Percentiles rank a stretch among this genome's conserved stretches.
Evolutionary conservation across 345 rosid species (phyloP).

Genomic region (Brassica nigra): DNA sequence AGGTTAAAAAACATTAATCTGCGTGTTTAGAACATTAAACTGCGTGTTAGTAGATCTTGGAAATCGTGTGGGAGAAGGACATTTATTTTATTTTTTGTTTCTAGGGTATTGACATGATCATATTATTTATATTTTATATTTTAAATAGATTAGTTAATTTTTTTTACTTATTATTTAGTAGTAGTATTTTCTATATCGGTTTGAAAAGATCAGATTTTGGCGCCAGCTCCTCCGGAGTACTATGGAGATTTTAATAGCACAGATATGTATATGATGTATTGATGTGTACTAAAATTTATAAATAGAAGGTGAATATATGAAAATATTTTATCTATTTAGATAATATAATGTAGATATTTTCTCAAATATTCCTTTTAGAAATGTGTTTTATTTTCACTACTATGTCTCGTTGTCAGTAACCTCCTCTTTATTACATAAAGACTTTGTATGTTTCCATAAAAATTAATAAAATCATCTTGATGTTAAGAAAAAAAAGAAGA

Average conservation of each 20-base stretch:
- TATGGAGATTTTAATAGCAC: constrained; percentile 8
- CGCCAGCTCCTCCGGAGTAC: constrained; percentile 70
- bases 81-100: constrained; percentile 15
- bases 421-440: too few species aligned
- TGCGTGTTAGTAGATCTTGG: constrained; percentile 36
- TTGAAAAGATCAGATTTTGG: constrained; percentile 58
- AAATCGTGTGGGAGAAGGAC: constrained; percentile 14
- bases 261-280: background rate
- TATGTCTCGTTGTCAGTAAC: too few species aligned
- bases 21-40: background rate
- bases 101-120: constrained; percentile 12
- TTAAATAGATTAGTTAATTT: background rate
- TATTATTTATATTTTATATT: background rate
- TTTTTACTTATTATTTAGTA: background rate
- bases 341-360: too few species aligned
- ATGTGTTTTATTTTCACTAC: background rate
- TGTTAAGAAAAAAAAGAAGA: too few species aligned
- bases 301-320: background rate
- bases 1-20: background rate
- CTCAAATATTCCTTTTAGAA: background rate
- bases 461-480: too few species aligned
- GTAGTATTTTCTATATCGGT: constrained; percentile 37
- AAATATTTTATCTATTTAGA: background rate
- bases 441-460: background rate
- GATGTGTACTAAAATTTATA: background rate